Evolutionary conservation across 73 alveolate genomes (phyloP), one percentile per base, ranked within the genome.

Genomic region (Durusdinium trenchii): DNA sequence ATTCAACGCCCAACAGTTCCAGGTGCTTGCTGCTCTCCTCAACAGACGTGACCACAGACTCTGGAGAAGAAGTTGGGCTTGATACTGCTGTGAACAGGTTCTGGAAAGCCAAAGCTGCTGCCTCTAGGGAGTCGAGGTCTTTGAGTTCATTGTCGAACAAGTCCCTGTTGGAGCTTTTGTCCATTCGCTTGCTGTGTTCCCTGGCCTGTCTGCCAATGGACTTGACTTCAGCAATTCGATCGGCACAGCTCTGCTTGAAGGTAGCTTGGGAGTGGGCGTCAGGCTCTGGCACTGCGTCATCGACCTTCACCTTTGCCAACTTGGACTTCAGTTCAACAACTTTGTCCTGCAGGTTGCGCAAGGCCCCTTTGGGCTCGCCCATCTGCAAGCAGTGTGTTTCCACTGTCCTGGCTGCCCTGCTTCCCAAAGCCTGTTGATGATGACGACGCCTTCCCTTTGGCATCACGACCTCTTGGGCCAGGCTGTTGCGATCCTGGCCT

Each of bases 311-410:
- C 1, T 9, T 35, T n/a, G 43, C 92, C 64, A 81, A 47, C 6
- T 30, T 36, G 6, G 32, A 6, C n/a, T 23, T 47, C 92, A 42
- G 28, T n/a, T 46, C 47, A 16, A 0, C 28, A 42, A 47, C 69
- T 0, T 42, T 81, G 12, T 81, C 92, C 35, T 47, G 45, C 50
- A 81, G 30, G 71, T 81, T 81, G 45, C 48, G 0, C 92, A 81
- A 48, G 48, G 92, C 92, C 32, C n/a, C 92, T 81, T 48, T 81
- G 92, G 7, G 92, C 92, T 47, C 92, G 46, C 43, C 92, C 92
- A 46, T 81, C 92, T 26, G 69, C 71, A 30, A 46, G 47, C 35
- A 81, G 47, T 1, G 92, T 81, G 42, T 23, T 38, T 9, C 45
- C 79, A 38, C 79, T 28, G 79, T 28, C 79, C n/a, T 16, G 32